Percentiles rank a stretch among this genome's conserved stretches.
Evolutionary conservation across 2,329 filamentous ascomycete species (phyloP).

Genomic region (Metarhizium anisopliae): DNA sequence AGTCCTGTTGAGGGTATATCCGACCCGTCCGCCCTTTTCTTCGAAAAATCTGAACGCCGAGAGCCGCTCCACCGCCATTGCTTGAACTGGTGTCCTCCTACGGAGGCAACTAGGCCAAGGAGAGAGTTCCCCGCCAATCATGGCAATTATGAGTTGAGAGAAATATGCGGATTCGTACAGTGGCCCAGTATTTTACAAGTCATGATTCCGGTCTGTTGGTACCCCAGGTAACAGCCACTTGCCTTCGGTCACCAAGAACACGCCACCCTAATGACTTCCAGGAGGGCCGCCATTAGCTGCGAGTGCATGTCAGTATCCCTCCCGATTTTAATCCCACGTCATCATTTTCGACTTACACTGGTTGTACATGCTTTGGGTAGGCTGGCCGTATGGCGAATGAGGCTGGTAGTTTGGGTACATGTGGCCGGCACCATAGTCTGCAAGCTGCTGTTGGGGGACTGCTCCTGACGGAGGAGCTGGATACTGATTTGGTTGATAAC

Average conservation of each 20-base stretch:
- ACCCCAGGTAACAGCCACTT: neutral
- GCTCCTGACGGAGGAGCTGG: slow-evolving; percentile 49
- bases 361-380: slow-evolving; percentile 50
- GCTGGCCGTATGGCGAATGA: slow-evolving; percentile 48
- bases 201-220: slow-evolving; percentile 1
- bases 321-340: neutral
- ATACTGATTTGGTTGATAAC: slow-evolving; percentile 61
- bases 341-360: slow-evolving; percentile 37
- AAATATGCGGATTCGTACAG: slow-evolving; percentile 2
- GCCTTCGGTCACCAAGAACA: neutral
- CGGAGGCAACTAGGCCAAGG: neutral
- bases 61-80: neutral
- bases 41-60: slow-evolving; percentile 1
- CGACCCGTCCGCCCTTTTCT: slow-evolving; percentile 1
- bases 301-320: slow-evolving; percentile 8
- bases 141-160: neutral
- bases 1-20: neutral
- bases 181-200: slow-evolving; percentile 2
- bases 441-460: slow-evolving; percentile 41
- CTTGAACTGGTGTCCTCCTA: neutral
- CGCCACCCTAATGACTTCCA: slow-evolving; percentile 19
- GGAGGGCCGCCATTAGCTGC: slow-evolving; percentile 26
- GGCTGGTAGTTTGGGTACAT: slow-evolving; percentile 51
- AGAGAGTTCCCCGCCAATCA: neutral
- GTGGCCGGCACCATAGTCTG: slow-evolving; percentile 46